These are phyloP conservation scores for Nemophila menziesii DNA, from an alignment of 257 asterid species.

Conservation along the genomic window DNA sequence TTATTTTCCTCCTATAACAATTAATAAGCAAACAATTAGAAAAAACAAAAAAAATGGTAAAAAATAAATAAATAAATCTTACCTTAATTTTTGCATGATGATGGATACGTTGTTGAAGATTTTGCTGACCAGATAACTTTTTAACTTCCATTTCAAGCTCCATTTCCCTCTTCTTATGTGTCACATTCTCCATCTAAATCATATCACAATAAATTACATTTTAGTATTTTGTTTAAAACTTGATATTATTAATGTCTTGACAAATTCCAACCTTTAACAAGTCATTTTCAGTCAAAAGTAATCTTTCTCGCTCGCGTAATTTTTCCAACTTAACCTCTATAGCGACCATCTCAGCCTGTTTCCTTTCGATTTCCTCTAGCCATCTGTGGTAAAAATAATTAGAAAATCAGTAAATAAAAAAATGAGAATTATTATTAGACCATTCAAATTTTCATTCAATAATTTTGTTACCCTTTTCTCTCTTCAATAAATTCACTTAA, in stretches of 20 bases:
- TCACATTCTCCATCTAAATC: constrained; percentile 53
- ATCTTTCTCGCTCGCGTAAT: constrained; percentile 49
- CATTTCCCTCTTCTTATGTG: constrained; percentile 48
- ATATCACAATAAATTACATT: constrained; percentile 2
- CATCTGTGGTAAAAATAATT: constrained; percentile 39
- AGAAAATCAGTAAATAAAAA: constrained; percentile 4
- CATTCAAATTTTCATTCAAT: constrained; percentile 7
- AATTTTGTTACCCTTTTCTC: constrained; percentile 57
- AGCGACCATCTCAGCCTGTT: constrained; percentile 84
- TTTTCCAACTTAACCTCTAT: constrained; percentile 61
- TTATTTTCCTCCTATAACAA: constrained; percentile 79
- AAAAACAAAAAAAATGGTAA: background rate
- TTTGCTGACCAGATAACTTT: constrained; percentile 87
- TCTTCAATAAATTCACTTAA: constrained; percentile 68
- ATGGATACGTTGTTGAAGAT: constrained; percentile 92
- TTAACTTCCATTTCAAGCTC: constrained; percentile 73
- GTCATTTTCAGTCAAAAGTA: constrained; percentile 56
- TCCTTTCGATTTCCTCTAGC: constrained; percentile 89
- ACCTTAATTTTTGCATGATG: constrained; percentile 97
- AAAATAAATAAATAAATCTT: constrained; percentile 4
- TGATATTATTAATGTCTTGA: background rate
- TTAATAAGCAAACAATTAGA: background rate
- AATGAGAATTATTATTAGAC: background rate
- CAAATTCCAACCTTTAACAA: constrained; percentile 53
- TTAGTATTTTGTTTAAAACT: background rate